Evolutionary conservation across 1,139 yeast genomes (phyloP).

Genomic region (Trichomonascaceae sp.): DNA sequence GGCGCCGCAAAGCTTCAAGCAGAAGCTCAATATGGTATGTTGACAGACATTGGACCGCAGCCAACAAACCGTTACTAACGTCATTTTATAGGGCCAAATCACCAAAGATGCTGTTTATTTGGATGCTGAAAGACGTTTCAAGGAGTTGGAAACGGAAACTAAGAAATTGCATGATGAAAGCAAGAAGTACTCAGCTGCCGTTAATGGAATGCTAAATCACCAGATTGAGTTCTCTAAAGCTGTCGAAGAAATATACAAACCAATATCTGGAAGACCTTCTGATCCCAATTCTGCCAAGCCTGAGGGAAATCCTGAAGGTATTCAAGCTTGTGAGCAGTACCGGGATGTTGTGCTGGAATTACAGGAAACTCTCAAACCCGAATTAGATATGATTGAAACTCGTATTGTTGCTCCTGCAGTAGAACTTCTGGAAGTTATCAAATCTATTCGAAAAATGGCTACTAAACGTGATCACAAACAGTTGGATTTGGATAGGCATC

Average conservation of each 20-base stretch:
- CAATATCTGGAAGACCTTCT: constrained; percentile 84
- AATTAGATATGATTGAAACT: constrained; percentile 83
- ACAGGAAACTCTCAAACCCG: constrained; percentile 84
- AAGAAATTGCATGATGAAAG: constrained; percentile 87
- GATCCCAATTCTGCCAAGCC: constrained; percentile 82
- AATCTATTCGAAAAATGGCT: constrained; percentile 84
- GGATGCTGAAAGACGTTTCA: constrained; percentile 94
- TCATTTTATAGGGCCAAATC: constrained; percentile 51
- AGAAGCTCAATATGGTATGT: constrained; percentile 35
- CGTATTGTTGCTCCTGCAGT: constrained; percentile 90
- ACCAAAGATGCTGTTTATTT: constrained; percentile 83
- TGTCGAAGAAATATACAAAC: constrained; percentile 92
- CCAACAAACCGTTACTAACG: background rate
- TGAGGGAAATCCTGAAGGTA: constrained; percentile 95
- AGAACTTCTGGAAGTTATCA: constrained; percentile 76
- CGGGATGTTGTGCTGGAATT: constrained; percentile 80
- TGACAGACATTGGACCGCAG: background rate
- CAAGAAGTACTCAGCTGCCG: constrained; percentile 81
- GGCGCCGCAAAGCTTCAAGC: constrained; percentile 48
- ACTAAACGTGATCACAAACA: constrained; percentile 94
- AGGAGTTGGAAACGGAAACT: constrained; percentile 83
- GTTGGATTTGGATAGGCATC: constrained; percentile 85
- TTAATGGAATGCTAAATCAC: constrained; percentile 86
- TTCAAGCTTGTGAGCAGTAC: constrained; percentile 88
- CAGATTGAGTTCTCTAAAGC: constrained; percentile 92